Base-by-base conservation (phyloP, 23 red algal species). In the Agarophyton chilense region DNA sequence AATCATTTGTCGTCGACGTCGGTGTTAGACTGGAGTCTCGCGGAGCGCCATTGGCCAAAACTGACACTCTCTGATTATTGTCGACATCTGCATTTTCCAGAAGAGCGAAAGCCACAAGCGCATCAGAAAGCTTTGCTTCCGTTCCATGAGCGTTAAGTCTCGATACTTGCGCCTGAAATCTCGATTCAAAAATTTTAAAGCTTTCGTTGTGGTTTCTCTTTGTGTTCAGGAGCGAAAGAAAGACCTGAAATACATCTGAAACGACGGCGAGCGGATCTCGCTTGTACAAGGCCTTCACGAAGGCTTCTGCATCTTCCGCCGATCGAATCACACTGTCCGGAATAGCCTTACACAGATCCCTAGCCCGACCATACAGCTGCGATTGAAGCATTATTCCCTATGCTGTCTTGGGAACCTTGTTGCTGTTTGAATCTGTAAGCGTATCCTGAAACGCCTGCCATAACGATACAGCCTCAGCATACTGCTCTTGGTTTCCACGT, bases 21-120 rank as follows among this genome's bases (percentile, higher is more conserved):
- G 10, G 12, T 1, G 34, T 26, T 34, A 84, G 21, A 52, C 29
- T 68, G 0, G 52, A 16, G 60, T 70, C n/a, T 52, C 28, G 22
- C 24, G 1, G 53, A 14, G 80, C 56, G 8, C 21, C 80, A 52
- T 54, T 38, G 4, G 80, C 80, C 56, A 84, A 47, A 36, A 84
- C 80, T 17, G 78, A 82, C 8, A 82, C 50, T 11, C 78, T 5
- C 25, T 82, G 78, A 14, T 33, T 63, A 25, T 82, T 60, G 32
- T 82, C 78, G 3, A 82, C 52, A 60, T 82, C 57, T 9, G 78
- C 21, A 44, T 82, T 84, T 42, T 34, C 62, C 51, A 66, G 80
- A 43, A 84, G 55, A n/a, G 44, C 44, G 39, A 84, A 71, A 2
- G 80, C 58, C 1, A 50, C 62, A 4, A 84, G 40, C 7, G 58